Conservation (phyloP, 768 basidiomycete genomes). For the Mycena chlorophos region DNA sequence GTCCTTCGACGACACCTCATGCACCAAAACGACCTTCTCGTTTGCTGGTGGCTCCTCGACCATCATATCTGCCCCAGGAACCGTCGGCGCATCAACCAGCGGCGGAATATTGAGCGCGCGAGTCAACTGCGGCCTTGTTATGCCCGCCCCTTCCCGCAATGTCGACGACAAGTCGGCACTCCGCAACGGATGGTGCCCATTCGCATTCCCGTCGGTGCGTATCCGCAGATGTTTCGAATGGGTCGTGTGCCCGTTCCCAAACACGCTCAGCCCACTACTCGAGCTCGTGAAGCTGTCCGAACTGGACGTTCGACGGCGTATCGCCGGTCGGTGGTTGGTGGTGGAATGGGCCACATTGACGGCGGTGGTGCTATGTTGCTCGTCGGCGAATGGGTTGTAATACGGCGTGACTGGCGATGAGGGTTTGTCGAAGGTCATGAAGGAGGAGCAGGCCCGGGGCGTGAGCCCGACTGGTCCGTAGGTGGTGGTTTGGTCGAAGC, state of each 20-base stretch:
- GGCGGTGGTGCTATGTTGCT: conserved; percentile 15
- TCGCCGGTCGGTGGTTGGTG: conserved; percentile 8
- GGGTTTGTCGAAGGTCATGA: conserved; percentile 8
- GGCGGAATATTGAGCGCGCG: conserved; percentile 36
- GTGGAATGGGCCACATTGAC: conserved; percentile 11
- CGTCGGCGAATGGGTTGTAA: conserved; percentile 22
- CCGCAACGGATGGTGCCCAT: conserved; percentile 28
- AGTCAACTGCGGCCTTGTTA: conserved; percentile 37
- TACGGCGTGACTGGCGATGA: conserved; percentile 19
- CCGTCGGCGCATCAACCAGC: conserved; percentile 32
- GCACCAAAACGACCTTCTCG: conserved; percentile 59
- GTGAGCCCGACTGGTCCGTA: background rate
- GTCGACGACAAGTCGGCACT: conserved; percentile 28
- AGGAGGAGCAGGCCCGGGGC: background rate
- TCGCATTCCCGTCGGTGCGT: conserved; percentile 11
- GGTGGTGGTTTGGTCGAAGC: too few relatives aligned
- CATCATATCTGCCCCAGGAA: conserved; percentile 18
- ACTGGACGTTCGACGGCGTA: conserved; percentile 12
- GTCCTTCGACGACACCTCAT: conserved; percentile 65
- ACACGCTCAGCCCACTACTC: conserved; percentile 21
- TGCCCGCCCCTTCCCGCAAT: conserved; percentile 26
- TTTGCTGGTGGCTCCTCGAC: conserved; percentile 26
- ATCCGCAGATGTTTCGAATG: conserved; percentile 11
- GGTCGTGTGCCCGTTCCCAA: conserved; percentile 12
- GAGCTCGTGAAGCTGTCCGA: conserved; percentile 20